These are phyloP conservation scores for Lagenidium sp. DNA, from an alignment of 352 stramenopile genomes.

Conservation along the genomic window DNA sequence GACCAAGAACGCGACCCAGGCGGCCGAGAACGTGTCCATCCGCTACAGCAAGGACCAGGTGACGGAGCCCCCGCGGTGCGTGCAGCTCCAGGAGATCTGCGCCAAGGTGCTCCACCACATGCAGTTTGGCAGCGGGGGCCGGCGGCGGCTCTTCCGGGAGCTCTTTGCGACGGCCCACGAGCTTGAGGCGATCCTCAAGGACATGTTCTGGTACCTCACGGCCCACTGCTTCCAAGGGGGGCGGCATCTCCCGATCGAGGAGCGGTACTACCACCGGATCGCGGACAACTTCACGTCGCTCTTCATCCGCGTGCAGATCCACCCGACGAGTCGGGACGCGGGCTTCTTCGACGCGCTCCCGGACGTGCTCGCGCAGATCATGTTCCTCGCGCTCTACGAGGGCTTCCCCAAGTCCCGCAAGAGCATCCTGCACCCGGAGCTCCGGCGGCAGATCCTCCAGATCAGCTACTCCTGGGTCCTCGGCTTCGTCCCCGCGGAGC, in stretches of 20 bases:
- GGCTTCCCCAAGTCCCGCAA: slow-evolving; percentile 60
- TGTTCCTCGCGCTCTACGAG: slow-evolving; percentile 63
- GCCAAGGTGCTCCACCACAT: slow-evolving; percentile 40
- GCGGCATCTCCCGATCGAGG: slow-evolving; percentile 26
- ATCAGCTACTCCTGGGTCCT: slow-evolving; percentile 56
- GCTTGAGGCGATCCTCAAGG: slow-evolving; percentile 48
- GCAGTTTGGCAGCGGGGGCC: slow-evolving; percentile 20
- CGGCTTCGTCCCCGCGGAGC: slow-evolving; percentile 38
- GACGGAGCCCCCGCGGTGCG: slow-evolving; percentile 40
- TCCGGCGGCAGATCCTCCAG: slow-evolving; percentile 31
- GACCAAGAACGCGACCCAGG: slow-evolving; percentile 59
- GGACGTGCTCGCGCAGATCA: slow-evolving; percentile 45
- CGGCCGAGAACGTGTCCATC: slow-evolving; percentile 53
- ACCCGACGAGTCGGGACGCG: slow-evolving; percentile 28
- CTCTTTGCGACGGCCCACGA: slow-evolving; percentile 31
- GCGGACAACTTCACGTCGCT: slow-evolving; percentile 57
- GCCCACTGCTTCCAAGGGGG: slow-evolving; percentile 46
- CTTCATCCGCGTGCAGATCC: slow-evolving; percentile 54
- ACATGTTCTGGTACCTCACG: slow-evolving; percentile 72
- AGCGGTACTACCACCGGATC: slow-evolving; percentile 47
- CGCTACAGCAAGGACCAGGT: slow-evolving; percentile 32
- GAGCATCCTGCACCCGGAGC: slow-evolving; percentile 19
- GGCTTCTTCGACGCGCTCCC: slow-evolving; percentile 50
- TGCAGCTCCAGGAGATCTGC: slow-evolving; percentile 36
- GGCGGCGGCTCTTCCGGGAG: slow-evolving; percentile 27